Evolutionary conservation across 2,329 filamentous ascomycete genomes (phyloP).

Genomic region (Xylariaceae sp.): DNA sequence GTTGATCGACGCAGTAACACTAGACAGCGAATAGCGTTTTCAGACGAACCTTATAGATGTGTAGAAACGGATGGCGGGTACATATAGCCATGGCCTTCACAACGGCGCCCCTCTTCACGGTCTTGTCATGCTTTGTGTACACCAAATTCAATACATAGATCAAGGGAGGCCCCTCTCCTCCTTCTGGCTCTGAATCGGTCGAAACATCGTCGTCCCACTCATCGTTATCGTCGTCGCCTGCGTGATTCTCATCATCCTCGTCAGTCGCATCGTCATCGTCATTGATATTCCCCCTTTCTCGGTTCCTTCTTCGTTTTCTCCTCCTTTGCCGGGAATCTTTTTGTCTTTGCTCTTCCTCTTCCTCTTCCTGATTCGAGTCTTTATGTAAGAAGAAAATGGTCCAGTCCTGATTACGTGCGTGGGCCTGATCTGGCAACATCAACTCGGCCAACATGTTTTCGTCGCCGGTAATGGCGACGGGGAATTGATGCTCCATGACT

Average conservation of each 20-base stretch:
- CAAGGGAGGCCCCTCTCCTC: slow-evolving; percentile 82
- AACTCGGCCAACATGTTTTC: slow-evolving; percentile 98
- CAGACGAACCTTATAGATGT: slow-evolving; percentile 87
- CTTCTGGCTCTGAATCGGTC: slow-evolving; percentile 68
- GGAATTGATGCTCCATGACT: slow-evolving; percentile 98
- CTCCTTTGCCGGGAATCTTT: slow-evolving; percentile 59
- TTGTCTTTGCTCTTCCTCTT: slow-evolving; percentile 70
- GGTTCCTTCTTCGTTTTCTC: slow-evolving; percentile 59
- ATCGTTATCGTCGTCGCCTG: slow-evolving; percentile 58
- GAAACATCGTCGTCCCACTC: slow-evolving; percentile 49
- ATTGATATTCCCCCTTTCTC: slow-evolving; percentile 54
- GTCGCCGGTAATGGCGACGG: slow-evolving; percentile 91
- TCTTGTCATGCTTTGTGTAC: slow-evolving; percentile 96
- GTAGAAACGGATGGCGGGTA: slow-evolving; percentile 93
- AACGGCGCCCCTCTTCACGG: slow-evolving; percentile 88
- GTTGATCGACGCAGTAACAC: neutral
- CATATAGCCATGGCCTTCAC: slow-evolving; percentile 99
- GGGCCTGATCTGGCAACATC: slow-evolving; percentile 97
- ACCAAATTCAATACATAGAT: slow-evolving; percentile 98
- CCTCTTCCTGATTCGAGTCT: slow-evolving; percentile 83
- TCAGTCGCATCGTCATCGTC: slow-evolving; percentile 52
- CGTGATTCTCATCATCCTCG: slow-evolving; percentile 50
- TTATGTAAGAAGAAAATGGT: slow-evolving; percentile 99
- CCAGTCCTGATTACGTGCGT: slow-evolving; percentile 95
- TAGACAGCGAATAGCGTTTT: slow-evolving; percentile 13